Evolutionary conservation across 441 rosid species (phyloP).

Genomic region (Croton laevigatus): DNA sequence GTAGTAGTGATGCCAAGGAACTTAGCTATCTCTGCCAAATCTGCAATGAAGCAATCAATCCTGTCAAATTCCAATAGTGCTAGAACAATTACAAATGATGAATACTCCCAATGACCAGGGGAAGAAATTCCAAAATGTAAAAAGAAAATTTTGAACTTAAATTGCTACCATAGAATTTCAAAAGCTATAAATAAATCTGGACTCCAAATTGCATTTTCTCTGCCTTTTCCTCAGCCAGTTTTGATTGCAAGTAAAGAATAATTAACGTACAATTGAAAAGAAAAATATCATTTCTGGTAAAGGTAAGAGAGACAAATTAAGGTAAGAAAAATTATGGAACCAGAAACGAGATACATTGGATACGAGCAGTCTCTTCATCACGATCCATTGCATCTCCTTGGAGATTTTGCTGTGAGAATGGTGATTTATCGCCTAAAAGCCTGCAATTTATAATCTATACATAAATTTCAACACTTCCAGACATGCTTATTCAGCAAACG

Average conservation of each 20-base stretch:
- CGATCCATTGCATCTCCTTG: conserved; percentile 89
- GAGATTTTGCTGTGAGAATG: conserved; percentile 84
- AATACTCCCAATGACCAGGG: neutral
- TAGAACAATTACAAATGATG: neutral
- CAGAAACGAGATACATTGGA: conserved; percentile 33
- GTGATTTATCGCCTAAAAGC: conserved; percentile 91
- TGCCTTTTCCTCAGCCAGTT: neutral
- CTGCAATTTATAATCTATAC: conserved; percentile 32
- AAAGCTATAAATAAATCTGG: neutral
- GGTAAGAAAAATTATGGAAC: neutral
- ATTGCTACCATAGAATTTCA: neutral
- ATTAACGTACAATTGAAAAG: neutral
- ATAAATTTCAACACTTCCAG: neutral
- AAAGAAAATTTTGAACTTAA: neutral
- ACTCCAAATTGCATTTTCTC: neutral
- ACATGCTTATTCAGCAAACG: neutral
- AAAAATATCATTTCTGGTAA: neutral
- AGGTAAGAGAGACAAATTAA: neutral
- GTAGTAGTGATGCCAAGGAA: conserved; percentile 79
- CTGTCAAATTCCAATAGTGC: neutral
- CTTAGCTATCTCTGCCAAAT: conserved; percentile 95
- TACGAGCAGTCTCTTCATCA: conserved; percentile 92
- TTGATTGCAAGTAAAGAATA: conserved; percentile 3
- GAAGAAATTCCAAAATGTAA: neutral
- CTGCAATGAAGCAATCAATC: conserved; percentile 37